Conservation (phyloP, 2,329 filamentous ascomycete species). For the Davidsoniella australis region DNA sequence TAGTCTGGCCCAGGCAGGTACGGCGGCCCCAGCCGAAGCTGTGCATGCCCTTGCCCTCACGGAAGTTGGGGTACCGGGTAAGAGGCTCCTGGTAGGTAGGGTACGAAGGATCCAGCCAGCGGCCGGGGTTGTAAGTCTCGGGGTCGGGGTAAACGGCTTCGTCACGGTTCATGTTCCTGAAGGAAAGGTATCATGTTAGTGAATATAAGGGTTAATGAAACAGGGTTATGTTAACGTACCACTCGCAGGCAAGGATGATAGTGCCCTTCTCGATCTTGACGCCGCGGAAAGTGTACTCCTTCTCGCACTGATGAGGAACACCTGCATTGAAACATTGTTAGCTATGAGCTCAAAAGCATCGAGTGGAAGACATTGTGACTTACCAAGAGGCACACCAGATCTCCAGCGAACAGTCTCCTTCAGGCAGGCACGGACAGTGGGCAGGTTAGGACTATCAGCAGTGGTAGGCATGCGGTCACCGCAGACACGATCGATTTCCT, state of each 20-base stretch:
- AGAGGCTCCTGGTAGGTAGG: conserved; percentile 49
- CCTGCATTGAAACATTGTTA: conserved; percentile 15
- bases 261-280: conserved; percentile 31
- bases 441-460: conserved; percentile 31
- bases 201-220: not conserved
- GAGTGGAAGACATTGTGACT: conserved; percentile 13
- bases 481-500: conserved; percentile 39
- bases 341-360: not conserved
- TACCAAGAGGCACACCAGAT: conserved; percentile 35
- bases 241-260: conserved; percentile 32
- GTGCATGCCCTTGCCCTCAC: conserved; percentile 39
- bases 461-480: conserved; percentile 35
- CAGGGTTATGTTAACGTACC: conserved; percentile 19
- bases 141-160: conserved; percentile 42
- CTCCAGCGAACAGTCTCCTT: conserved; percentile 44
- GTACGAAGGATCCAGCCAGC: conserved; percentile 44
- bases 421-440: conserved; percentile 35
- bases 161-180: conserved; percentile 40
- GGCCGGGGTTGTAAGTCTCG: conserved; percentile 44
- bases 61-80: conserved; percentile 44
- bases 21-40: conserved; percentile 49
- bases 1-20: conserved; percentile 43
- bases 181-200: not conserved
- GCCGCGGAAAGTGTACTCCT: conserved; percentile 28
- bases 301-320: conserved; percentile 32